Conservation (phyloP, 2,329 filamentous ascomycete genomes). For the Fusarium avenaceum region DNA sequence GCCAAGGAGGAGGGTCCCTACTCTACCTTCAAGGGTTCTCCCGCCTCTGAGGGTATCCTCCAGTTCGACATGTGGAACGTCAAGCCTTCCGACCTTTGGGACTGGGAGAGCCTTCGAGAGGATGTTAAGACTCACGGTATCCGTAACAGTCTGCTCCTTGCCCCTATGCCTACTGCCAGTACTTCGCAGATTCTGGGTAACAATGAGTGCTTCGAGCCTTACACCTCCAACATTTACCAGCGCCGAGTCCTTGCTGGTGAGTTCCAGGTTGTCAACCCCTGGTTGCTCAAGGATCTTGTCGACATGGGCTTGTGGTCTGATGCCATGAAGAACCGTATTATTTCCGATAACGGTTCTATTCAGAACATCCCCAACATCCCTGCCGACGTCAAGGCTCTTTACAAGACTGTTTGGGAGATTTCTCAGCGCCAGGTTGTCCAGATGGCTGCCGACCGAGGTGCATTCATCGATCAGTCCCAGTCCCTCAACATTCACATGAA, state of each 20-base stretch:
- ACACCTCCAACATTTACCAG: constrained; percentile 99
- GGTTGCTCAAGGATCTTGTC: constrained; percentile 97
- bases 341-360: constrained; percentile 93
- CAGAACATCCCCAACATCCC: constrained; percentile 98
- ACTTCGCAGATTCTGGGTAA: constrained; percentile 98
- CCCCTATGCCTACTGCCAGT: constrained; percentile 97
- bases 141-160: constrained; percentile 94
- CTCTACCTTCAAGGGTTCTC: constrained; percentile 91
- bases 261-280: constrained; percentile 99
- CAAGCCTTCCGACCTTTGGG: constrained; percentile 94
- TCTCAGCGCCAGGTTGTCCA: constrained; percentile 95
- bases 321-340: constrained; percentile 99
- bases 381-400: constrained; percentile 92
- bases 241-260: constrained; percentile 97
- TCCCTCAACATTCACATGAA: constrained; percentile 99
- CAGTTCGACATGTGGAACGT: constrained; percentile 99
- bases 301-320: constrained; percentile 99
- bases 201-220: constrained; percentile 99
- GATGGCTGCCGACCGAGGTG: constrained; percentile 98
- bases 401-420: constrained; percentile 99
- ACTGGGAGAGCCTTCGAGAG: constrained; percentile 90
- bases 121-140: constrained; percentile 94
- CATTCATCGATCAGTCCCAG: constrained; percentile 99
- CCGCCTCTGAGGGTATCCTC: constrained; percentile 93
- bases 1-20: constrained; percentile 88